Evolutionary conservation across 345 rosid genomes (phyloP).

Genomic region (Clarkia xantiana): DNA sequence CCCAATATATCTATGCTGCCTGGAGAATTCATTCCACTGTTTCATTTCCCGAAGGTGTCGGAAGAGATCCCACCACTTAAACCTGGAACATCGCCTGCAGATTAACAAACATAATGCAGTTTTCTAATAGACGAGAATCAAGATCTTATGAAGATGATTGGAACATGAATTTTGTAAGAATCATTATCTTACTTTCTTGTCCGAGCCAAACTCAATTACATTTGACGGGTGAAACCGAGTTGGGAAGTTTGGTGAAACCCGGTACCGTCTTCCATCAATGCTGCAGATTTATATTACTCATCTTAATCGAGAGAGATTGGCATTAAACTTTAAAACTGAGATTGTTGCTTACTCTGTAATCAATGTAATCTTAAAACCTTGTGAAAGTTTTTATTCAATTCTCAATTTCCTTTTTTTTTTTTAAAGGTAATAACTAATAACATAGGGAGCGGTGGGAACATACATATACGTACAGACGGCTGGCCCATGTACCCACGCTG

Average conservation of each 20-base stretch:
- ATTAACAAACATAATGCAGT: neutral
- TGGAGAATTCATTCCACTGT: slow-evolving; percentile 33
- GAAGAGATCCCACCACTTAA: slow-evolving; percentile 39
- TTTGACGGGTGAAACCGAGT: slow-evolving; percentile 45
- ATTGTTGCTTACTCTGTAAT: too few species aligned
- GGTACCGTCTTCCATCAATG: slow-evolving; percentile 38
- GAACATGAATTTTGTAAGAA: neutral
- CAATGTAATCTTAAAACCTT: too few species aligned
- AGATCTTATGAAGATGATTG: neutral
- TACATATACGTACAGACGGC: too few species aligned
- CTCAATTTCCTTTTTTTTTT: too few species aligned
- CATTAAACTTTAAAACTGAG: too few species aligned
- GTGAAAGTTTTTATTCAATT: too few species aligned
- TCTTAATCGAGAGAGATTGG: too few species aligned
- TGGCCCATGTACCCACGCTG: too few species aligned
- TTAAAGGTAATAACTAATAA: too few species aligned
- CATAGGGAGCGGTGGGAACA: too few species aligned
- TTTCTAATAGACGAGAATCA: neutral
- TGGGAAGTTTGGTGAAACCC: slow-evolving; percentile 39
- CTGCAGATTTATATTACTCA: slow-evolving; percentile 23
- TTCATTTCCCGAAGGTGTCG: slow-evolving; percentile 11
- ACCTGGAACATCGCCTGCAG: slow-evolving; percentile 61
- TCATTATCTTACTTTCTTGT: slow-evolving; percentile 48
- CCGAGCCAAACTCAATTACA: slow-evolving; percentile 52
- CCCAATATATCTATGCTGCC: slow-evolving; percentile 51